Evolutionary conservation across 192 early-diverging fungal genomes (phyloP).

Genomic region (Fimicolochytrium jonesii): DNA sequence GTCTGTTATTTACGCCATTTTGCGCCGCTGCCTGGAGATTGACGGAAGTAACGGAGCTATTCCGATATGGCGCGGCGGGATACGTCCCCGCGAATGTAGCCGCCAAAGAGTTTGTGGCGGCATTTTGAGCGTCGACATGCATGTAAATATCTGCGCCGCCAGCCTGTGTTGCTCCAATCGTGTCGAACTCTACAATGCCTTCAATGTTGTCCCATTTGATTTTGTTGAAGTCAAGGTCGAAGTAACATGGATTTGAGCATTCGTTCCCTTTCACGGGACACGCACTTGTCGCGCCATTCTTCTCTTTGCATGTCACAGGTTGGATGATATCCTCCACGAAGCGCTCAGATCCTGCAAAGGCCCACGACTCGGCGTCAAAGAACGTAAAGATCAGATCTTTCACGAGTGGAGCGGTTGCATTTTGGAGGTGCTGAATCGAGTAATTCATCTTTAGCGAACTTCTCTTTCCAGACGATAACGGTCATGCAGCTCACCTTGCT

Average conservation of each 20-base stretch:
- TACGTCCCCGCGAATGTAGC: constrained; percentile 10
- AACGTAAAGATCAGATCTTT: constrained; percentile 74
- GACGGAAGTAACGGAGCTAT: constrained; percentile 10
- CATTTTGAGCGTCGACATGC: constrained; percentile 40
- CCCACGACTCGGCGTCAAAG: constrained; percentile 72
- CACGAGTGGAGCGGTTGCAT: constrained; percentile 29
- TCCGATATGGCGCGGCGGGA: neutral
- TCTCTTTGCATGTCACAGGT: constrained; percentile 52
- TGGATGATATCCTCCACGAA: constrained; percentile 70
- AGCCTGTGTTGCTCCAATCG: constrained; percentile 38
- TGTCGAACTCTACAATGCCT: constrained; percentile 65
- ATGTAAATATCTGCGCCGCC: constrained; percentile 25
- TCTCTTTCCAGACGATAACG: no score
- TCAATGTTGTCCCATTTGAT: constrained; percentile 67
- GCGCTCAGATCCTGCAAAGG: constrained; percentile 73
- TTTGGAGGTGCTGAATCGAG: constrained; percentile 3
- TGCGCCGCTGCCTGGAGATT: constrained; percentile 30
- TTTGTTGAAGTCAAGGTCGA: constrained; percentile 56
- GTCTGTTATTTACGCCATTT: constrained; percentile 16
- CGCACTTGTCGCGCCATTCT: constrained; percentile 23
- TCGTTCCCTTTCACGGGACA: constrained; percentile 37
- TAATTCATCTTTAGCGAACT: no score
- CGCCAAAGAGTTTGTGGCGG: constrained; percentile 22
- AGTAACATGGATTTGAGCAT: constrained; percentile 63
- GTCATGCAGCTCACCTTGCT: constrained; percentile 47